Conservation (phyloP, 1,284 basidiomycete species). For the Fistulinella staudtii region DNA sequence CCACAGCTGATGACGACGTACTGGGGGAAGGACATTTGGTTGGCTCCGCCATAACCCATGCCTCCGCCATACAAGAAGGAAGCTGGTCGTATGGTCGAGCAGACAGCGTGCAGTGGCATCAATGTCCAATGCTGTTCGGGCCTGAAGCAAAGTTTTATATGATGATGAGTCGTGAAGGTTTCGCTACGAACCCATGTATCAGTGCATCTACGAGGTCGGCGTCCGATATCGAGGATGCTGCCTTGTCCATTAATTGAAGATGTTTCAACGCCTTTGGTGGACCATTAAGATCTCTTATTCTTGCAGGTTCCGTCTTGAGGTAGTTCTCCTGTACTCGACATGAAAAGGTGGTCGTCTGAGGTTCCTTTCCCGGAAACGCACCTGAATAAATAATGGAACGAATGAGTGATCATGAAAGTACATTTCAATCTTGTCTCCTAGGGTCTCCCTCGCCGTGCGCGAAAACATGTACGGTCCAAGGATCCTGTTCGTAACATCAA, state of each 20-base stretch:
- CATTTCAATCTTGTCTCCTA: slow-evolving; percentile 91
- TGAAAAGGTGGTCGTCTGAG: neutral
- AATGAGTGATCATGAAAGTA: slow-evolving; percentile 97
- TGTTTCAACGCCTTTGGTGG: slow-evolving; percentile 66
- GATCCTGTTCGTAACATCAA: slow-evolving; percentile 82
- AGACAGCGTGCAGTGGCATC: slow-evolving; percentile 91
- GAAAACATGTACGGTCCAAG: slow-evolving; percentile 90
- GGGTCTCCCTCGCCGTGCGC: slow-evolving; percentile 71
- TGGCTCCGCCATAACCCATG: slow-evolving; percentile 64
- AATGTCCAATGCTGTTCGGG: slow-evolving; percentile 95
- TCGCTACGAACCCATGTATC: slow-evolving; percentile 81
- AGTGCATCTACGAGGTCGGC: slow-evolving; percentile 92
- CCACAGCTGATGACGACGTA: slow-evolving; percentile 37
- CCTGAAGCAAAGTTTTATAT: slow-evolving; percentile 37
- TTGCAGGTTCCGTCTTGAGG: slow-evolving; percentile 74
- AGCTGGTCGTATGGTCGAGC: slow-evolving; percentile 85
- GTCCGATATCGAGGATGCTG: slow-evolving; percentile 90
- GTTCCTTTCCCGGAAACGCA: slow-evolving; percentile 24
- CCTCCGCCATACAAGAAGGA: slow-evolving; percentile 75
- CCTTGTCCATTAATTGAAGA: slow-evolving; percentile 81
- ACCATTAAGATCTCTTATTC: slow-evolving; percentile 54
- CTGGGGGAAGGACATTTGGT: slow-evolving; percentile 77
- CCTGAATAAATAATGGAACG: slow-evolving; percentile 93
- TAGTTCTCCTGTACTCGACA: slow-evolving; percentile 75
- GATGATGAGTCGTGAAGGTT: neutral